Evolutionary conservation across 1,284 basidiomycete genomes (phyloP).

Genomic region (Farysia itapuensis): DNA sequence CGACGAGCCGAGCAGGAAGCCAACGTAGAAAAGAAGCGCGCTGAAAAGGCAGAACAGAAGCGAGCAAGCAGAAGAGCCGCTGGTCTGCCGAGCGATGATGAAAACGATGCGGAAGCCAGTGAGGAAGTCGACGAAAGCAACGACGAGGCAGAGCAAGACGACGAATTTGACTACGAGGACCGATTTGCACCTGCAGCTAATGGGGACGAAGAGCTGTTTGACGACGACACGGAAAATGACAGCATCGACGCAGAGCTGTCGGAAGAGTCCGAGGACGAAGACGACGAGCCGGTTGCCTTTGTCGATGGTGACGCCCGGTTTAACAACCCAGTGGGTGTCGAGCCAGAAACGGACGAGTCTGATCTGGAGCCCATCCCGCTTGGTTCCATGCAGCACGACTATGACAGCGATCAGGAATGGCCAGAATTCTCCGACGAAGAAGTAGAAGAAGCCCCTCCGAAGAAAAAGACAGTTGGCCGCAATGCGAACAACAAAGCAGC

Average conservation of each 20-base stretch:
- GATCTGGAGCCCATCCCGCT: slow-evolving; percentile 49
- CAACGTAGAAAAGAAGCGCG: slow-evolving; percentile 50
- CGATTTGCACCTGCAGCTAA: slow-evolving; percentile 6
- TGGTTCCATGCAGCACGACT: slow-evolving; percentile 36
- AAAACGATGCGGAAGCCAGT: slow-evolving; percentile 11
- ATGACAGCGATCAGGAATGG: slow-evolving; percentile 24
- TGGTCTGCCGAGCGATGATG: slow-evolving; percentile 14
- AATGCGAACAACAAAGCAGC: too few relatives aligned
- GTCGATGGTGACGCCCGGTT: slow-evolving; percentile 2
- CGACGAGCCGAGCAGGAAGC: slow-evolving; percentile 42
- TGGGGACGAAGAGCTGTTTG: slow-evolving; percentile 26
- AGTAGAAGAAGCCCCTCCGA: not conserved
- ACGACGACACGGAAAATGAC: slow-evolving; percentile 33
- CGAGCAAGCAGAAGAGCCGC: slow-evolving; percentile 9
- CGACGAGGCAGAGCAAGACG: slow-evolving; percentile 37
- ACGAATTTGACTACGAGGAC: slow-evolving; percentile 56
- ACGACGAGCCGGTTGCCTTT: slow-evolving; percentile 9
- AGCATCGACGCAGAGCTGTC: too few relatives aligned
- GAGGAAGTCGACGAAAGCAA: slow-evolving; percentile 4
- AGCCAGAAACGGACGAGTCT: slow-evolving; percentile 30
- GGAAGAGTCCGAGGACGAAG: slow-evolving; percentile 14
- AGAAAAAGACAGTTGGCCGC: too few relatives aligned
- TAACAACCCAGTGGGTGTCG: slow-evolving; percentile 19
- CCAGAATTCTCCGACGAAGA: slow-evolving; percentile 19
- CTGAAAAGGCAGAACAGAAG: slow-evolving; percentile 28